Conservation (phyloP, 2,329 filamentous ascomycete genomes). For the Harringtonia aguacate region DNA sequence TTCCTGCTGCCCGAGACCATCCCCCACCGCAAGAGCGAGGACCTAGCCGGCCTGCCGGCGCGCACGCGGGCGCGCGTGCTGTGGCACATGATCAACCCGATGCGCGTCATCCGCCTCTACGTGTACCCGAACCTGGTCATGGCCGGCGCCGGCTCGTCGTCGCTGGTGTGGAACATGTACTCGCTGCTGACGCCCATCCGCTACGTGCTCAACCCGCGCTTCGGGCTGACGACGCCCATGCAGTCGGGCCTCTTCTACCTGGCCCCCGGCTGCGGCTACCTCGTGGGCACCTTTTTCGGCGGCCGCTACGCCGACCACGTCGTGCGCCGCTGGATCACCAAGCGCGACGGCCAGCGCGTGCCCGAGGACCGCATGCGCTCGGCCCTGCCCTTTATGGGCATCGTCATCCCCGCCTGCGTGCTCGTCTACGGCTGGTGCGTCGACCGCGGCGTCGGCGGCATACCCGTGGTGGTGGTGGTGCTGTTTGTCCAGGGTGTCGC, state of each 20-base stretch:
- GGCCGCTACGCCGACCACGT: constrained; percentile 57
- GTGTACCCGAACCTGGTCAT: constrained; percentile 54
- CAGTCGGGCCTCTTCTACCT: constrained; percentile 61
- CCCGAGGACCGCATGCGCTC: constrained; percentile 60
- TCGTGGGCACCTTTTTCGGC: constrained; percentile 55
- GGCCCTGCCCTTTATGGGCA: constrained; percentile 46
- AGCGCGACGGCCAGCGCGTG: constrained; percentile 43
- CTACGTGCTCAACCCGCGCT: constrained; percentile 61
- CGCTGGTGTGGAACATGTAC: constrained; percentile 64
- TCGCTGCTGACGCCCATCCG: constrained; percentile 56
- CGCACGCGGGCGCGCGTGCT: constrained; percentile 36
- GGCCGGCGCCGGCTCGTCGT: constrained; percentile 44
- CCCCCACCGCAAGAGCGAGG: constrained; percentile 42
- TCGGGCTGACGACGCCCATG: constrained; percentile 50
- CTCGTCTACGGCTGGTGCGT: constrained; percentile 47
- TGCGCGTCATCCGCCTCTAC: constrained; percentile 45
- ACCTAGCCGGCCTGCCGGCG: constrained; percentile 37
- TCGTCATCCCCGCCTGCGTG: constrained; percentile 39
- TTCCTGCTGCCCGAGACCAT: constrained; percentile 60
- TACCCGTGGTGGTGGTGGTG: constrained; percentile 47
- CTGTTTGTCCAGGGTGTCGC: constrained; percentile 61
- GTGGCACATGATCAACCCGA: constrained; percentile 48
- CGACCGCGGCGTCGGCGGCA: constrained; percentile 26
- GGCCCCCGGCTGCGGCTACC: constrained; percentile 56
- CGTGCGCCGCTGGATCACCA: constrained; percentile 50